Evolutionary conservation across 352 stramenopile genomes (phyloP).

Genomic region (Pseudoperonospora humuli): DNA sequence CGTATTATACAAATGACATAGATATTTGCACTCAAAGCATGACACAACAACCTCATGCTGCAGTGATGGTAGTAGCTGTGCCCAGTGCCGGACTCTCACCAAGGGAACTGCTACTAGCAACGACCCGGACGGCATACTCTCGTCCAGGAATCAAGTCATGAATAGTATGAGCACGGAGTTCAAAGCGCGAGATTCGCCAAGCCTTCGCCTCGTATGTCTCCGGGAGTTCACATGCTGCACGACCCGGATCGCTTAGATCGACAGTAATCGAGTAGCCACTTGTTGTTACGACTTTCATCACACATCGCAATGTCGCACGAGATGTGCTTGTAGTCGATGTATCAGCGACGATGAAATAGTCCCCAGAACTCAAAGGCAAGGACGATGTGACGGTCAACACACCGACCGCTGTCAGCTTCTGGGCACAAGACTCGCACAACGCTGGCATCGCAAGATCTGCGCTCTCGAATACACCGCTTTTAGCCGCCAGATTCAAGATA

Average conservation of each 20-base stretch:
- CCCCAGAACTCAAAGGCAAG: conserved; percentile 14
- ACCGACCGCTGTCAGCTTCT: conserved; percentile 31
- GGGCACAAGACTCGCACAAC: conserved; percentile 50
- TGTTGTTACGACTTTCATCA: conserved; percentile 29
- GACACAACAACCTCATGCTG: too few species aligned
- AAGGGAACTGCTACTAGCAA: conserved; percentile 19
- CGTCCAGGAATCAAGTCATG: conserved; percentile 49
- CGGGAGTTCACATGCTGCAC: conserved; percentile 34
- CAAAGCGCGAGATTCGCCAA: conserved; percentile 53
- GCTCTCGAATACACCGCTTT: conserved; percentile 23
- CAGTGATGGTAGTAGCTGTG: conserved; percentile 18
- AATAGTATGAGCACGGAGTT: conserved; percentile 51
- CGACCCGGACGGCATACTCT: conserved; percentile 60
- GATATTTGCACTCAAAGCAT: too few species aligned
- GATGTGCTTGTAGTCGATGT: conserved; percentile 12
- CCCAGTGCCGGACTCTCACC: conserved; percentile 36
- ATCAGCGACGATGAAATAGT: conserved; percentile 71
- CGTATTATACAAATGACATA: too few species aligned
- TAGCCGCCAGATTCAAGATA: conserved; percentile 42
- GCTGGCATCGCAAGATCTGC: conserved; percentile 17
- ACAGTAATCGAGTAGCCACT: conserved; percentile 22
- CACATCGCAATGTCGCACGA: conserved; percentile 26
- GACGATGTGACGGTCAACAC: conserved; percentile 37
- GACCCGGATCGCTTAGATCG: conserved; percentile 14
- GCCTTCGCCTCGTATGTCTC: conserved; percentile 41